phyloP scores from a whole-genome alignment of 2,329 filamentous ascomycete species.

The Chaetomiaceae sp. region DNA sequence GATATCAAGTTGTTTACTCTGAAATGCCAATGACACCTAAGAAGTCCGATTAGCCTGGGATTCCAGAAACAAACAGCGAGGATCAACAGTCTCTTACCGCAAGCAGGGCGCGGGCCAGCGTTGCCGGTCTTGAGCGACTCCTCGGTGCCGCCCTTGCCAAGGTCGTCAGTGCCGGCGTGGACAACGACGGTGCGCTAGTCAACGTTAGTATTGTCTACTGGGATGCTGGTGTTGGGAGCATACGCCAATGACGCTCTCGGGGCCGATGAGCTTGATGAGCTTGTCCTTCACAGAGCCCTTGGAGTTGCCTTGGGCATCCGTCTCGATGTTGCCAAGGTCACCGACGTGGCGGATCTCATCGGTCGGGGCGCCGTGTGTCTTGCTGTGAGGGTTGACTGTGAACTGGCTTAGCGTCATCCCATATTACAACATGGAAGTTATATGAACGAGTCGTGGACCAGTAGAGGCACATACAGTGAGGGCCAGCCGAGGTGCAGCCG shows the following conservation, averaged over 20 bases:
- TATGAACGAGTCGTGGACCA: conserved; percentile 21
- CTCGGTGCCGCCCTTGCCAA: conserved; percentile 85
- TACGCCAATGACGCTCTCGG: conserved; percentile 91
- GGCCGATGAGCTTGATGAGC: conserved; percentile 91
- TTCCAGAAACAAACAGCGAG: background rate
- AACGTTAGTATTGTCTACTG: conserved; percentile 11
- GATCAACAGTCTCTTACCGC: conserved; percentile 49
- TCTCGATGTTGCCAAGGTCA: conserved; percentile 96
- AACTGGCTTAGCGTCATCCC: background rate
- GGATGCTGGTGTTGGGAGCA: conserved; percentile 28
- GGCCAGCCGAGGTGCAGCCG: conserved; percentile 95
- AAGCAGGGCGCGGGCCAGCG: conserved; percentile 87
- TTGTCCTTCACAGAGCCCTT: conserved; percentile 76
- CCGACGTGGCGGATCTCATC: conserved; percentile 90
- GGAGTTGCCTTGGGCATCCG: conserved; percentile 86
- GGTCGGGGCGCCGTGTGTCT: conserved; percentile 82
- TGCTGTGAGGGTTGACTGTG: conserved; percentile 88
- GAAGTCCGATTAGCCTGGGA: conserved; percentile 7
- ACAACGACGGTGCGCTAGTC: conserved; percentile 84
- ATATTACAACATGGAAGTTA: background rate
- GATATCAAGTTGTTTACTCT: conserved; percentile 46
- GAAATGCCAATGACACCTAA: conserved; percentile 85
- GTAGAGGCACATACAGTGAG: conserved; percentile 73
- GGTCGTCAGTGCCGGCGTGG: conserved; percentile 93
- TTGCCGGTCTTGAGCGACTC: conserved; percentile 99